Base-by-base conservation (phyloP, 2,329 filamentous ascomycete genomes). In the Fusarium sp. region DNA sequence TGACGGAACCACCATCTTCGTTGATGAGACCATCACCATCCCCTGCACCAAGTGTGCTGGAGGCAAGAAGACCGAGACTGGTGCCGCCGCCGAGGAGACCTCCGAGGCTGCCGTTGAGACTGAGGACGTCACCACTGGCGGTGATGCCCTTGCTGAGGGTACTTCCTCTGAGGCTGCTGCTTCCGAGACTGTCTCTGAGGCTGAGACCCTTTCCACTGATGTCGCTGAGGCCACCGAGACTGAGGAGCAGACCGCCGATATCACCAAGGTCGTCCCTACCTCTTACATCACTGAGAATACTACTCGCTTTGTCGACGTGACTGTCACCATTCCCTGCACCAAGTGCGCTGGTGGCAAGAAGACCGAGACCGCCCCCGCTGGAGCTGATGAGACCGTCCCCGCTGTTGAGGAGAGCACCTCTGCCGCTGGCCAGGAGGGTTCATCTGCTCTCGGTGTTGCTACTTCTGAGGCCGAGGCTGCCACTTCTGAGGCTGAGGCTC, bases 321-420 rank as follows among this genome's bases (percentile, higher is more conserved):
- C 72, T 14, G 61, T 69, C 47, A 68, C 66, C 16, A 68, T 72
- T 18, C 72, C 69, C 7, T 72, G 70, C 63, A 51, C 66, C 42
- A 66, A 63, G 49, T 70, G 61, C 43, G 67, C 49, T 34, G 66
- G 51, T 21, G 60, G 53, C 14, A 66, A 66, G 62, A 61, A 66
- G 42, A 65, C 65, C 23, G 25, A 64, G 53, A 68, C 66, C 27
- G 25, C 47, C 23, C 48, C 42, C 16, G 59, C 47, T 8, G 55
- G 43, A 28, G 61, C 55, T 18, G 54, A 40, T 4, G 51, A 64
- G 41, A 68, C 64, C 40, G 53, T 47, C n/a, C 50, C 45, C 55
- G 62, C 62, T 62, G 20, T 30, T 21, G 61, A 58, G 34, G 62
- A 65, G 46, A 66, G 50, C 18, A 68, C 60, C 23, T 48, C 56